A percentile compares a stretch with the other conserved stretches of the same genome.
Evolutionary conservation across 2,329 filamentous ascomycete species (phyloP).

Genomic region (Lojkania enalia): DNA sequence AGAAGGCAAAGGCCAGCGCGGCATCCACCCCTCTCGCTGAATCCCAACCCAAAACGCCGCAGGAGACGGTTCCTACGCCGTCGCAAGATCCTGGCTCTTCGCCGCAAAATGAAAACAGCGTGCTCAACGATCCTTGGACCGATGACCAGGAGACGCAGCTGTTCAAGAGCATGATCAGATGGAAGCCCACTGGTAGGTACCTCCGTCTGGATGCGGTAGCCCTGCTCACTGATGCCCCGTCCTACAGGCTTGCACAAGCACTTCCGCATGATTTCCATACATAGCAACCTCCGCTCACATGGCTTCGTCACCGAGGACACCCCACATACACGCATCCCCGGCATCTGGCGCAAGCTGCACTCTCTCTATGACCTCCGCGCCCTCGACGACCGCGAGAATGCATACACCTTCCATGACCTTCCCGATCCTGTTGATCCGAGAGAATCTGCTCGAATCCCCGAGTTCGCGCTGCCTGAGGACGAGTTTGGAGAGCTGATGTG

Average conservation of each 20-base stretch:
- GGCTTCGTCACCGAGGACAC: conserved; percentile 72
- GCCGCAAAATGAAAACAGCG: conserved; percentile 61
- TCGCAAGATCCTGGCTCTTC: conserved; percentile 57
- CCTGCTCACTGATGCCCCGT: not conserved
- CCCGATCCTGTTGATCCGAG: conserved; percentile 55
- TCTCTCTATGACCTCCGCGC: conserved; percentile 83
- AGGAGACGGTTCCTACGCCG: conserved; percentile 41
- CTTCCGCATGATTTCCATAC: conserved; percentile 56
- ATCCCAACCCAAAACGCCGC: conserved; percentile 46
- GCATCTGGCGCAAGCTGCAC: conserved; percentile 87
- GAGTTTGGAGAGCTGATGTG: conserved; percentile 51
- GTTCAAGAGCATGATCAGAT: conserved; percentile 88
- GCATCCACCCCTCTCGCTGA: conserved; percentile 58
- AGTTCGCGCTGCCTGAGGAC: conserved; percentile 50
- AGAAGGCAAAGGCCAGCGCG: conserved; percentile 63
- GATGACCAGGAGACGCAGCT: conserved; percentile 93
- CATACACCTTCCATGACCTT: conserved; percentile 58
- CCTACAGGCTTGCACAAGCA: conserved; percentile 59
- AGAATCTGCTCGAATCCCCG: conserved; percentile 35
- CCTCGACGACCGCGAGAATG: conserved; percentile 79
- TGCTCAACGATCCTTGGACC: conserved; percentile 78
- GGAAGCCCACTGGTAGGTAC: conserved; percentile 81
- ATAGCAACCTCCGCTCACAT: conserved; percentile 43
- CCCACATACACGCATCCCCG: conserved; percentile 82
- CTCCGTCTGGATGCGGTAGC: not conserved